Base-by-base conservation (phyloP, 2,329 filamentous ascomycete genomes). In the Teratosphaeria nubilosa region DNA sequence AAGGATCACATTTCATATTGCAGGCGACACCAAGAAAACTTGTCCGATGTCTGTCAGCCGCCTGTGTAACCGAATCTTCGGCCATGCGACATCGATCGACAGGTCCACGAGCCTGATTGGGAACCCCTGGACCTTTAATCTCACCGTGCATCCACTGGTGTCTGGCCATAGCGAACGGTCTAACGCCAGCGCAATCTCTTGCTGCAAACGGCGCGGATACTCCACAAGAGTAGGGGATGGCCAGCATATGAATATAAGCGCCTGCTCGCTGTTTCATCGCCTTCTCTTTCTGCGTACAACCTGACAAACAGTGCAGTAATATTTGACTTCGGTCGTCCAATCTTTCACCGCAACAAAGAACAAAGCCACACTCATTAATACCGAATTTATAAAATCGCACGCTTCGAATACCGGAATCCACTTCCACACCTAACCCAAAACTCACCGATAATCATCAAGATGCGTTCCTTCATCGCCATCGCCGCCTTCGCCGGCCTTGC, bases 241-340 rank as follows among this genome's bases (percentile, higher is more conserved):
- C 11, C 31, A 34, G 53, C 25, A 34, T 14, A 16, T n/a, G 34
- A 51, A 56, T 56, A 56, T 56, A 56, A 56, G 41, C 55, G 55
- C 55, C 45, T 32, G 37, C 32, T 16, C 37, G 6, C 27, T 27
- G 45, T 52, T 51, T 45, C 55, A 20, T 22, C 22, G 20, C 20
- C 45, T 37, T 20, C 48, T 56, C 55, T 56, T 53, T 20, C 53
- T 41, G 31, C 48, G 34, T 51, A n/a, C 37, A 37, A 51, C 25
- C 48, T 51, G 9, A 31, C 48, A 27, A 9, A 51, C 48, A 50
- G 6, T 13, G n/a, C 37, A 54, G 30, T 56, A 56, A 58, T 50
- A 45, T 16, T 50, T 57, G 58, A 60, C 58, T 55, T 22, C 55
- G 58, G 58, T 60, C 58, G 55, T 60, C 58, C 58, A 51, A 20